These are phyloP conservation scores for Penicillium goetzii DNA, from an alignment of 495 filamentous ascomycete species.

Conservation along the genomic window DNA sequence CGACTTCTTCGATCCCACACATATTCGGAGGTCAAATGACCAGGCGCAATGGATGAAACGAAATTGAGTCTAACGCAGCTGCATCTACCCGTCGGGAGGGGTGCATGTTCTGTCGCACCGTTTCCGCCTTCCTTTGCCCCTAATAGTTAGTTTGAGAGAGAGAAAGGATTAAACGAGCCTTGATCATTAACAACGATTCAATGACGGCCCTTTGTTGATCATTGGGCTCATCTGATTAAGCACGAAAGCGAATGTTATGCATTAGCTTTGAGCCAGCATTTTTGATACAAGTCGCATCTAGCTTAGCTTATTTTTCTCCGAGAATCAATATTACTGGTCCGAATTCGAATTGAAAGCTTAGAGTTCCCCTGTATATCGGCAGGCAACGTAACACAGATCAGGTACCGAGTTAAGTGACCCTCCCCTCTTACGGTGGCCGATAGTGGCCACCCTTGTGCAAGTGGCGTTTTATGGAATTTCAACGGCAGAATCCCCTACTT, in stretches of 20 bases:
- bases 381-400: slow-evolving; percentile 30
- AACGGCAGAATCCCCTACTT: too few species aligned
- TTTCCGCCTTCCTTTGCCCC: slow-evolving; percentile 20
- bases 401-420: slow-evolving; percentile 28
- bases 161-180: background rate
- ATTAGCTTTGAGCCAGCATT: slow-evolving; percentile 14
- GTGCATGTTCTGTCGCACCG: slow-evolving; percentile 32
- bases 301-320: slow-evolving; percentile 19
- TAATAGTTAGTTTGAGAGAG: background rate
- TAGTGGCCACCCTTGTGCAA: too few species aligned
- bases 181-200: background rate
- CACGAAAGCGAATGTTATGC: slow-evolving; percentile 6
- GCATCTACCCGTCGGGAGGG: slow-evolving; percentile 30
- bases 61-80: slow-evolving; percentile 26
- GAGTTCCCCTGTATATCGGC: slow-evolving; percentile 16
- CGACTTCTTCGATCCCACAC: background rate
- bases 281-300: background rate
- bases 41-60: slow-evolving; percentile 32
- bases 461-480: too few species aligned
- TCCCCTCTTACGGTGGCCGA: too few species aligned
- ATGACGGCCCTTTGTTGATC: background rate
- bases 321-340: slow-evolving; percentile 18
- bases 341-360: slow-evolving; percentile 18
- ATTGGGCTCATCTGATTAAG: background rate
- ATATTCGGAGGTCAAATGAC: slow-evolving; percentile 8